Evolutionary conservation across 352 stramenopile species (phyloP), one percentile per base, ranked within the genome.

Genomic region (Phytophthora multivora): DNA sequence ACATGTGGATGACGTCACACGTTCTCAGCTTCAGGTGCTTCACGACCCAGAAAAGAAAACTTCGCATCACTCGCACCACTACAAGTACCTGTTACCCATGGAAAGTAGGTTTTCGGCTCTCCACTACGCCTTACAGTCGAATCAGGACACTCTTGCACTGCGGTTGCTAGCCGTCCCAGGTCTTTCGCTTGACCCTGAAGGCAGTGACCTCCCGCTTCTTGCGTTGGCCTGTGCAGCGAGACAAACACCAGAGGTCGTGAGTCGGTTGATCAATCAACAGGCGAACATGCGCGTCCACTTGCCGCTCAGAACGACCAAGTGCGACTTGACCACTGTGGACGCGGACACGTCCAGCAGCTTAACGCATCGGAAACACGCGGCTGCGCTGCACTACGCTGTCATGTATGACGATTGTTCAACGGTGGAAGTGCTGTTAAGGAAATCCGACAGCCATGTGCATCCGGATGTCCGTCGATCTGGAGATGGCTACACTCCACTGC

Each of bases 321-420:
- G 52, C 40, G 65, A 51, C 9, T 61, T 66, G 25, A 64, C 47
- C 10, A 21, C 39, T 2, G 41, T 67, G 3, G 63, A 64, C 21
- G n/a, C 46, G 10, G 30, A 43, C 10, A 64, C 58, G 35, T 57
- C 41, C 8, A 69, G 49, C 38, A 74, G 33, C 25, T 61, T 76
- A 18, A 51, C 65, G 1, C 66, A 58, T 4, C 57, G 70, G 6
- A 88, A 88, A 38, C 75, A 91, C 18, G 74, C 77, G 0, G 59
- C 80, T 0, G 78, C 82, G 3, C 63, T 91, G 16, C 82, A 91
- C 31, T 91, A 86, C 19, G 80, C 82, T 3, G 80, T 89, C 21
- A 73, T 88, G 33, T 88, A 90, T 30, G 80, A 88, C 41, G 78
- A 86, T 15, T 15, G 71, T 3, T 61, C 48, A 1, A 68, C 89